phyloP scores from a whole-genome alignment of 2,329 filamentous ascomycete species.

The Colletotrichum sublineola region DNA sequence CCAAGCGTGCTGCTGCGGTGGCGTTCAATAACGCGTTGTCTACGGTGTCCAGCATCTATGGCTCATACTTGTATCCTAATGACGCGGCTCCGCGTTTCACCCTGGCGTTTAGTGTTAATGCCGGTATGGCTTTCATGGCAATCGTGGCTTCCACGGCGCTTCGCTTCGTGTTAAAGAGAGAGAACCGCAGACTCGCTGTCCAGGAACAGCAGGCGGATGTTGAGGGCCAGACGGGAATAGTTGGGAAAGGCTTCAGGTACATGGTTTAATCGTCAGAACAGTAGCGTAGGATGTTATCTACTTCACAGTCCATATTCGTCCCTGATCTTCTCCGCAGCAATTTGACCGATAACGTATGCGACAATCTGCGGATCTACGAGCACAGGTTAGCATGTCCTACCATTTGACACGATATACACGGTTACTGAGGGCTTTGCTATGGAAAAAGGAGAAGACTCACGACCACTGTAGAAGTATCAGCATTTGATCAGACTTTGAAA shows the following conservation, averaged over 20 bases:
- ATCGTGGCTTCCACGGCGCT: slow-evolving; percentile 44
- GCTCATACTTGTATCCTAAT: slow-evolving; percentile 46
- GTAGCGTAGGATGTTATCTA: too few relatives aligned
- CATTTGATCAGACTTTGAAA: background rate
- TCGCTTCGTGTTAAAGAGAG: slow-evolving; percentile 43
- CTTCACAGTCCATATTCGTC: slow-evolving; percentile 6
- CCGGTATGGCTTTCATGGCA: slow-evolving; percentile 45
- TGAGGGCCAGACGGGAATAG: slow-evolving; percentile 4
- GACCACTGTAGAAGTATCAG: slow-evolving; percentile 3
- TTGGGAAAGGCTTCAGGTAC: slow-evolving; percentile 43
- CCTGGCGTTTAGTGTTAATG: slow-evolving; percentile 47
- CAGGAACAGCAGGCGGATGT: slow-evolving; percentile 42
- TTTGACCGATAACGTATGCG: slow-evolving; percentile 22
- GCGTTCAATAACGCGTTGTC: slow-evolving; percentile 46
- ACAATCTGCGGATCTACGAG: slow-evolving; percentile 28
- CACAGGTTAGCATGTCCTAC: background rate
- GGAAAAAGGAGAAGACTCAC: slow-evolving; percentile 2
- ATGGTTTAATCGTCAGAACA: background rate
- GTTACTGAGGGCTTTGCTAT: background rate
- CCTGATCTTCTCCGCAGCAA: slow-evolving; percentile 9
- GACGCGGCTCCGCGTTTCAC: slow-evolving; percentile 45
- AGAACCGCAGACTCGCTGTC: slow-evolving; percentile 44
- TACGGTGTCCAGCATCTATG: slow-evolving; percentile 46
- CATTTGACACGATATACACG: background rate
- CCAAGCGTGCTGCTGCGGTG: slow-evolving; percentile 44